Percentiles rank a stretch among this genome's conserved stretches.
Conservation (phyloP, 768 basidiomycete genomes). For the Xerocomellus chrysenteron region DNA sequence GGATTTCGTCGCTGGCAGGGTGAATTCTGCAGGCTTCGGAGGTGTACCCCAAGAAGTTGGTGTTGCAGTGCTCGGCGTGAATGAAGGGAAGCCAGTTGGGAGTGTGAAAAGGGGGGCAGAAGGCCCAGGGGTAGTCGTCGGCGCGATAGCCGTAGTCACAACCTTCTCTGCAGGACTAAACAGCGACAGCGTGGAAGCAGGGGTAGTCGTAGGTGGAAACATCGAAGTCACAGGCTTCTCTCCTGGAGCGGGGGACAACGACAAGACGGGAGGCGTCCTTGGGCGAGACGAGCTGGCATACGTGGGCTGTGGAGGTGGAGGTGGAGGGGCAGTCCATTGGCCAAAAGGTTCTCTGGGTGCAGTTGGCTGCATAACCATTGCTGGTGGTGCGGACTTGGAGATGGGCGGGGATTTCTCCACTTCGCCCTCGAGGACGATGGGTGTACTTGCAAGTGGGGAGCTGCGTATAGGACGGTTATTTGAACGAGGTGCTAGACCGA, state of each 20-base stretch:
- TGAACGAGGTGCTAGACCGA: constrained; percentile 52
- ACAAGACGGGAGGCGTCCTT: constrained; percentile 49
- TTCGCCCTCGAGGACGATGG: constrained; percentile 46
- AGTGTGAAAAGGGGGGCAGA: constrained; percentile 8
- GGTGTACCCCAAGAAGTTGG: constrained; percentile 6
- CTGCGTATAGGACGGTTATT: constrained; percentile 61
- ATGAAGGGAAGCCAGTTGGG: constrained; percentile 9
- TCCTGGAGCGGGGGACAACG: constrained; percentile 27
- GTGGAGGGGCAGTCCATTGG: constrained; percentile 27
- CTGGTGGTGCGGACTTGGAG: constrained; percentile 22
- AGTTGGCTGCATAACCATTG: constrained; percentile 33
- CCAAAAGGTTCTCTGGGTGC: constrained; percentile 42
- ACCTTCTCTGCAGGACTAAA: neutral
- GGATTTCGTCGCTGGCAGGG: neutral
- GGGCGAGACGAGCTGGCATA: constrained; percentile 36
- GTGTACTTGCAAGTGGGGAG: constrained; percentile 65
- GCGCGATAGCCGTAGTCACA: constrained; percentile 1
- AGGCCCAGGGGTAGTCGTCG: neutral
- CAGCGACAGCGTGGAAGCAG: neutral
- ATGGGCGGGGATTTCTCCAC: constrained; percentile 10
- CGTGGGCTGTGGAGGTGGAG: constrained; percentile 11
- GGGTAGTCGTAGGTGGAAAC: constrained; percentile 6
- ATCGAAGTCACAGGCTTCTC: constrained; percentile 10
- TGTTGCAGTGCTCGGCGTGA: constrained; percentile 6
- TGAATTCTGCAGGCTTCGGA: constrained; percentile 2